These are phyloP conservation scores for Tolypocladium guangdongense DNA, from an alignment of 2,329 filamentous ascomycete genomes.

Conservation along the genomic window DNA sequence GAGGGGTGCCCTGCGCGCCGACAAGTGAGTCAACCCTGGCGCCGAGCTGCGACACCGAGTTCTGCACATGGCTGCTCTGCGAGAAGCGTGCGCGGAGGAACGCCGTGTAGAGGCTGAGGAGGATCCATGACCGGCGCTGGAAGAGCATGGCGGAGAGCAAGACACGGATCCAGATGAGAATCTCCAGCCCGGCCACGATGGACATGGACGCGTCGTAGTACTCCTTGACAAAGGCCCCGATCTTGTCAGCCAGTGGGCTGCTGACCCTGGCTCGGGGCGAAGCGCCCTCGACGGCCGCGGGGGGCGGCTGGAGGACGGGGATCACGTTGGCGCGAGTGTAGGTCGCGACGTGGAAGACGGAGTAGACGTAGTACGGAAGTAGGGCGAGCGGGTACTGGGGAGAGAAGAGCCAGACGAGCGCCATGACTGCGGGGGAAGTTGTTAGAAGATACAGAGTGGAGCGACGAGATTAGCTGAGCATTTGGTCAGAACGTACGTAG, in stretches of 20 bases:
- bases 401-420: conserved; percentile 86
- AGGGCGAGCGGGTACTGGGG: conserved; percentile 84
- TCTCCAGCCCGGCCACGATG: conserved; percentile 79
- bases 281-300: conserved; percentile 41
- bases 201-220: conserved; percentile 98
- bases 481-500: conserved; percentile 51
- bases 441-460: conserved; percentile 5
- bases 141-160: conserved; percentile 75
- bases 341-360: conserved; percentile 94
- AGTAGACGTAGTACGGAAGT: conserved; percentile 93
- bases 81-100: conserved; percentile 86
- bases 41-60: conserved; percentile 60
- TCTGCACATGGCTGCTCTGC: conserved; percentile 90
- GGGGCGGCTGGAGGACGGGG: conserved; percentile 66
- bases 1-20: conserved; percentile 78
- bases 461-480: neutral
- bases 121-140: conserved; percentile 81
- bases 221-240: conserved; percentile 90
- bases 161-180: conserved; percentile 75
- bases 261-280: conserved; percentile 39
- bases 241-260: conserved; percentile 63
- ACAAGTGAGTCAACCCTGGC: conserved; percentile 71
- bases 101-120: conserved; percentile 73
- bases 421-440: conserved; percentile 55
- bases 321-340: conserved; percentile 92